A percentile compares a stretch with the other conserved stretches of the same genome.
Conservation (phyloP, 1,139 yeast species). For the Suhomyces bolitotheri region DNA sequence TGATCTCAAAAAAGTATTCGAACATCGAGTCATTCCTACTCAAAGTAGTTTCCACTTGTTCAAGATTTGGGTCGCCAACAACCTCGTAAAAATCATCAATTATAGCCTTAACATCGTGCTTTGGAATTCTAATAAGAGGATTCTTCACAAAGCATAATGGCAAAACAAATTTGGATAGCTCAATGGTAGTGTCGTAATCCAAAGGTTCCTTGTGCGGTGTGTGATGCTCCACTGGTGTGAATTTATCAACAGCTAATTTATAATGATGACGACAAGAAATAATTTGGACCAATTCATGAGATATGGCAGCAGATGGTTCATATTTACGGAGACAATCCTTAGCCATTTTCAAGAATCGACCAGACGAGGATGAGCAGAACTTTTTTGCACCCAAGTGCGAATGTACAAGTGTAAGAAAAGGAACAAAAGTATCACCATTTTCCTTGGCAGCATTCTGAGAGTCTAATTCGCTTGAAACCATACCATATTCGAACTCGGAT, state of each 20-base stretch:
- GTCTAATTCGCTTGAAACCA: neutral
- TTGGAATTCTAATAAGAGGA: conserved; percentile 57
- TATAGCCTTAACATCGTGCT: conserved; percentile 69
- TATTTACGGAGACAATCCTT: conserved; percentile 54
- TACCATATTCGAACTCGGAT: neutral
- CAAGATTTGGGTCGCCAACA: conserved; percentile 64
- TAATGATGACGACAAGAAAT: conserved; percentile 78
- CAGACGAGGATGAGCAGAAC: conserved; percentile 67
- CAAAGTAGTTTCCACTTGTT: conserved; percentile 32
- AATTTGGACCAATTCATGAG: conserved; percentile 69
- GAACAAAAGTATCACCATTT: neutral
- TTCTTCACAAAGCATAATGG: conserved; percentile 62
- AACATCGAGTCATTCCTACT: conserved; percentile 46
- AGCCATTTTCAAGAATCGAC: conserved; percentile 60
- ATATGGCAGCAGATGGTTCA: conserved; percentile 30
- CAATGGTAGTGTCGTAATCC: conserved; percentile 49
- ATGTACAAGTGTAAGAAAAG: conserved; percentile 44
- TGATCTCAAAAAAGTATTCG: conserved; percentile 52
- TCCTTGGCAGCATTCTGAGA: neutral
- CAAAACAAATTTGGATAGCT: conserved; percentile 61
- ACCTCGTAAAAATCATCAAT: conserved; percentile 74
- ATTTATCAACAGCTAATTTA: conserved; percentile 56
- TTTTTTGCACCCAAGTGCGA: conserved; percentile 68
- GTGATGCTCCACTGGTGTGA: conserved; percentile 66
- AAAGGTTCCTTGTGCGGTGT: conserved; percentile 46